Percentiles rank a stretch among this genome's conserved stretches.
phyloP scores from a whole-genome alignment of 768 basidiomycete species.

The Russula sp. region DNA sequence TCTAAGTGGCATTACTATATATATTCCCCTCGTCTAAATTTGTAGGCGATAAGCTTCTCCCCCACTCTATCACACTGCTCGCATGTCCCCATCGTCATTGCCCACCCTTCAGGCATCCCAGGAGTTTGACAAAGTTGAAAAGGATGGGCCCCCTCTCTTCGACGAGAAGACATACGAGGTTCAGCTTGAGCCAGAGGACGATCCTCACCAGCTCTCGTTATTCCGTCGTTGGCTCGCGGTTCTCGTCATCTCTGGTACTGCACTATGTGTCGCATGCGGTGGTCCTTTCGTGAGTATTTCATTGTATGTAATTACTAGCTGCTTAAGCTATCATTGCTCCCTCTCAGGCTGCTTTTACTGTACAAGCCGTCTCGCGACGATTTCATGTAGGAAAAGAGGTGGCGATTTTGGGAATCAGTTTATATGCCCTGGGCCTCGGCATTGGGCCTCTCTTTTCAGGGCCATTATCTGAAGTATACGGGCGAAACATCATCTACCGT shows the following conservation, averaged over 20 bases:
- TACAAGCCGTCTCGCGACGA: constrained; percentile 30
- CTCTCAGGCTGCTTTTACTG: constrained; percentile 31
- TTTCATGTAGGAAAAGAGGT: constrained; percentile 36
- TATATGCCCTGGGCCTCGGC: constrained; percentile 33
- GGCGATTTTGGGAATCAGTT: constrained; percentile 34
- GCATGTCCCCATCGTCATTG: too few relatives aligned
- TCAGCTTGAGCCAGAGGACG: background rate
- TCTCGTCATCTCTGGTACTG: background rate
- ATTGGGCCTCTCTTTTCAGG: constrained; percentile 28
- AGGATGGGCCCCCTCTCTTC: too few relatives aligned
- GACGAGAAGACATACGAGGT: background rate
- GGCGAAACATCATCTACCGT: constrained; percentile 57
- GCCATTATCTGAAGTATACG: constrained; percentile 46
- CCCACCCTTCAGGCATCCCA: too few relatives aligned
- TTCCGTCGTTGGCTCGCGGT: background rate
- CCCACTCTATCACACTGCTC: too few relatives aligned
- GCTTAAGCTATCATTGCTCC: background rate
- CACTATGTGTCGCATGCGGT: background rate
- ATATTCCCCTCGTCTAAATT: too few relatives aligned
- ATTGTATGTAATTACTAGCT: background rate
- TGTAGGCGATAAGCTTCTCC: too few relatives aligned
- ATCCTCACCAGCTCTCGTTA: background rate
- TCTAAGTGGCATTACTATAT: too few relatives aligned
- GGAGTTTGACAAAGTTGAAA: too few relatives aligned
- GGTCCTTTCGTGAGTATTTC: too few relatives aligned